A percentile compares a stretch with the other conserved stretches of the same genome.
Conservation (phyloP, 768 basidiomycete genomes). For the Lactarius quietus region DNA sequence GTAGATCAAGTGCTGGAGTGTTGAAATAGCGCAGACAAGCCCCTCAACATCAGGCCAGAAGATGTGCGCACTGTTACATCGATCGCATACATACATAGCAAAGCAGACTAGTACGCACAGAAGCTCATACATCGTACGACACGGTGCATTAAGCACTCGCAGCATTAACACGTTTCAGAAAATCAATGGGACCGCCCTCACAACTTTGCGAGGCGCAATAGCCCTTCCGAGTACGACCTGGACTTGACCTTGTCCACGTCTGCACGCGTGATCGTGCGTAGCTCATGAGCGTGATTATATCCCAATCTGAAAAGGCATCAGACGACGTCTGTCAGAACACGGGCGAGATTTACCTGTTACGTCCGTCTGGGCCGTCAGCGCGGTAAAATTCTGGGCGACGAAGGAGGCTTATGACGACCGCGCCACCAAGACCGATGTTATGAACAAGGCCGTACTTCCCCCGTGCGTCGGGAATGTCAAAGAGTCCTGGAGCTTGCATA, state of each 20-base stretch:
- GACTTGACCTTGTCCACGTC: constrained; percentile 80
- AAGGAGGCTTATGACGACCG: constrained; percentile 71
- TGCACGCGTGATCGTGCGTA: constrained; percentile 52
- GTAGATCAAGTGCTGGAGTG: too few species aligned
- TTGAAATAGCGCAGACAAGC: not conserved
- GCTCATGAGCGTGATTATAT: constrained; percentile 76
- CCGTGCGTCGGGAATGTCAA: constrained; percentile 55
- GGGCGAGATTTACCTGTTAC: constrained; percentile 46
- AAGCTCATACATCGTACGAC: not conserved
- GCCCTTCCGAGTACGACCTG: constrained; percentile 48
- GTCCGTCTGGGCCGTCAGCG: constrained; percentile 62
- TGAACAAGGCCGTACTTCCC: constrained; percentile 82
- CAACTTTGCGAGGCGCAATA: constrained; percentile 42
- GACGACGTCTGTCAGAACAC: not conserved
- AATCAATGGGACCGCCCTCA: constrained; percentile 29
- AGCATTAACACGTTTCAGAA: not conserved
- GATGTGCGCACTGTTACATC: not conserved
- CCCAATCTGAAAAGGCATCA: constrained; percentile 45
- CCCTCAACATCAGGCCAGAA: too few species aligned
- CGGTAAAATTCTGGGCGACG: constrained; percentile 75
- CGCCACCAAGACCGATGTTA: constrained; percentile 80
- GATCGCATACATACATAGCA: not conserved
- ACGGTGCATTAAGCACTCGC: not conserved
- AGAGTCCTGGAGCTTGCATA: constrained; percentile 75
- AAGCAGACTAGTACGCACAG: not conserved